These are phyloP conservation scores for Claviceps capensis DNA, from an alignment of 2,329 filamentous ascomycete genomes.

Conservation along the genomic window DNA sequence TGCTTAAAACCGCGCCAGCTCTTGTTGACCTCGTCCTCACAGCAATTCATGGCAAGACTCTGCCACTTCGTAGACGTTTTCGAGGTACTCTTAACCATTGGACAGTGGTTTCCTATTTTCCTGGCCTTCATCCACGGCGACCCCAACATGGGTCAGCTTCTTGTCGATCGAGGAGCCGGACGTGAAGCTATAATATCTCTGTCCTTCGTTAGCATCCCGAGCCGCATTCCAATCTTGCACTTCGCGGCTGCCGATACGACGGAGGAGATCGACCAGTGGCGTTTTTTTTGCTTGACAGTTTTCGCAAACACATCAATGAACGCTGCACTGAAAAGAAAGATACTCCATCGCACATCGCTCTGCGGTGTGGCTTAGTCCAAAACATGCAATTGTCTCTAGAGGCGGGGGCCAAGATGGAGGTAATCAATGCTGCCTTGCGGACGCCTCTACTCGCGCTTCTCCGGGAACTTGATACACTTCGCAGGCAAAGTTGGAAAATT, in stretches of 20 bases:
- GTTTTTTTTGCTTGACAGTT: neutral
- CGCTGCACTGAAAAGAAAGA: neutral
- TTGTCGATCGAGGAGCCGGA: neutral
- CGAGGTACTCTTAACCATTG: too few relatives aligned
- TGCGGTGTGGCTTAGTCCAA: neutral
- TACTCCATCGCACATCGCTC: neutral
- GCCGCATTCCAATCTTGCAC: neutral
- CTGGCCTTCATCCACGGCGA: neutral
- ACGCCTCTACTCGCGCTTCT: neutral
- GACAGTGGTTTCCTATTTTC: neutral
- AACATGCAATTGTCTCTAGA: neutral
- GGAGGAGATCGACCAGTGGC: neutral
- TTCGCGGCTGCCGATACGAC: neutral
- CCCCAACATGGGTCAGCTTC: neutral
- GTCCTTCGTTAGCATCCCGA: too few relatives aligned
- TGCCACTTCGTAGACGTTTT: neutral
- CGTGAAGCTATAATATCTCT: neutral
- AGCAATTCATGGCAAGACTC: neutral
- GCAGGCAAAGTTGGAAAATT: too few relatives aligned
- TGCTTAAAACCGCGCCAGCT: neutral
- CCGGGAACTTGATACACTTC: neutral
- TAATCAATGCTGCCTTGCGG: neutral
- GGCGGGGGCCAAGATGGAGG: neutral
- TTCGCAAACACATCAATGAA: neutral
- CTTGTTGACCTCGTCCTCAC: too few relatives aligned